Evolutionary conservation across 2,329 filamentous ascomycete genomes (phyloP).

Genomic region (Juglanconis oblonga): DNA sequence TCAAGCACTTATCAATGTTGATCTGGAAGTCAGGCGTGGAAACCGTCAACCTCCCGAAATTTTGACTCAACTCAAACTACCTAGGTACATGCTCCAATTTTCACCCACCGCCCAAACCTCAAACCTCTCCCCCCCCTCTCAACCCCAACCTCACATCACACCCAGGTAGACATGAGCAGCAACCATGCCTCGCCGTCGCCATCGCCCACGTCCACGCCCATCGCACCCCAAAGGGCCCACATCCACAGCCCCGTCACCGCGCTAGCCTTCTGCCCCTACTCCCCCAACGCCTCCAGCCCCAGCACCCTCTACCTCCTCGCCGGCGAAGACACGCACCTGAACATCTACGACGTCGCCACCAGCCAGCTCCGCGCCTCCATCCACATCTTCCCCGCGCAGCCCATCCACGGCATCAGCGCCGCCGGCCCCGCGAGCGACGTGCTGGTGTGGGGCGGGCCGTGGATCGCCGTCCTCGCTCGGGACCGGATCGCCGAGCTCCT

Average conservation of each 20-base stretch:
- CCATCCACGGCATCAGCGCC: slow-evolving; percentile 70
- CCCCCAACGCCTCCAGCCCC: slow-evolving; percentile 23
- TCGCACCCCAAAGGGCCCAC: slow-evolving; percentile 31
- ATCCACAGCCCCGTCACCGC: slow-evolving; percentile 58
- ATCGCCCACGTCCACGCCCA: neutral
- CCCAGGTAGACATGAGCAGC: slow-evolving; percentile 10
- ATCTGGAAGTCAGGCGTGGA: too few species aligned
- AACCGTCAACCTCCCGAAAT: neutral
- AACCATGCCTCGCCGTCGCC: neutral
- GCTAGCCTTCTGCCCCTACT: slow-evolving; percentile 45
- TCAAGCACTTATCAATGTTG: too few species aligned
- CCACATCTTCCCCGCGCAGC: slow-evolving; percentile 62
- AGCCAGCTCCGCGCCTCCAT: slow-evolving; percentile 38
- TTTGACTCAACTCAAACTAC: neutral
- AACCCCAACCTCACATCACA: too few species aligned
- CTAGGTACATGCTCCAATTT: neutral
- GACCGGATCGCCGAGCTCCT: slow-evolving; percentile 32
- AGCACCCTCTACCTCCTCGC: slow-evolving; percentile 47
- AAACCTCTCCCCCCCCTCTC: neutral
- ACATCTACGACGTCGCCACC: slow-evolving; percentile 44
- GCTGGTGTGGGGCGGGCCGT: slow-evolving; percentile 70
- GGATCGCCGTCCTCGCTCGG: slow-evolving; percentile 43
- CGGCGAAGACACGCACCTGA: slow-evolving; percentile 58
- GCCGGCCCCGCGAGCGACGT: slow-evolving; percentile 29
- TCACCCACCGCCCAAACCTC: neutral